phyloP scores from a whole-genome alignment of 2,329 filamentous ascomycete species.

The Sporothrix mexicana region DNA sequence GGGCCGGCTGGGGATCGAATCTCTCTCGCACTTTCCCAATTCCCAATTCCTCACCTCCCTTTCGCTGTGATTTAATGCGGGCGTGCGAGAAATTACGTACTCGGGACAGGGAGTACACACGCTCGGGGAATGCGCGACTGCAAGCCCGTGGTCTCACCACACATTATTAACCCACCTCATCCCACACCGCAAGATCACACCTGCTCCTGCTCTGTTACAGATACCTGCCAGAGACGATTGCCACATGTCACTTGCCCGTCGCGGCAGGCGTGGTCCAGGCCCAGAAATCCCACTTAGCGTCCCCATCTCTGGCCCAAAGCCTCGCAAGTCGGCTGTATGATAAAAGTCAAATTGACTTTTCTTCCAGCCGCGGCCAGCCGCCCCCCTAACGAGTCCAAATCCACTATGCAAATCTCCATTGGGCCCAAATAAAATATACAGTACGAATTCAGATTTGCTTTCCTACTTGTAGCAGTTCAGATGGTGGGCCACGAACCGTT shows the following conservation, averaged over 20 bases:
- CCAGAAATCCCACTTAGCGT: background rate
- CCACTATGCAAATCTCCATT: background rate
- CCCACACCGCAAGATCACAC: background rate
- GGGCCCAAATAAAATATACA: background rate
- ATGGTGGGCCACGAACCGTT: background rate
- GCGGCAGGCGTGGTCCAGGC: conserved; percentile 13
- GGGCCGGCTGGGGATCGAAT: background rate
- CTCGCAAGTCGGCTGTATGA: background rate
- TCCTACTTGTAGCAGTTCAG: conserved; percentile 21
- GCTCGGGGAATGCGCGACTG: too few species aligned
- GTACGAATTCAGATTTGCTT: background rate
- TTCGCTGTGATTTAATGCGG: conserved; percentile 5
- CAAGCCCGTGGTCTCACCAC: too few species aligned
- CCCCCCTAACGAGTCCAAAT: background rate
- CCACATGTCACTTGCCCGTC: conserved; percentile 4
- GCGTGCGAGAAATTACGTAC: conserved; percentile 23
- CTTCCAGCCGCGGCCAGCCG: conserved; percentile 7
- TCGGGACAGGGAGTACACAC: conserved; percentile 25
- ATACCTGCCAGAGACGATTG: conserved; percentile 3
- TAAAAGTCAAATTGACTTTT: background rate
- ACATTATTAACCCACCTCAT: background rate
- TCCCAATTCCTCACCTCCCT: conserved; percentile 17
- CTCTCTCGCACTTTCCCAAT: background rate
- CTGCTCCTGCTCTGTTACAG: background rate
- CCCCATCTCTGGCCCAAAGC: background rate